These are phyloP conservation scores for Trichomonascaceae sp. DNA, from an alignment of 1,139 yeast genomes.

Conservation along the genomic window DNA sequence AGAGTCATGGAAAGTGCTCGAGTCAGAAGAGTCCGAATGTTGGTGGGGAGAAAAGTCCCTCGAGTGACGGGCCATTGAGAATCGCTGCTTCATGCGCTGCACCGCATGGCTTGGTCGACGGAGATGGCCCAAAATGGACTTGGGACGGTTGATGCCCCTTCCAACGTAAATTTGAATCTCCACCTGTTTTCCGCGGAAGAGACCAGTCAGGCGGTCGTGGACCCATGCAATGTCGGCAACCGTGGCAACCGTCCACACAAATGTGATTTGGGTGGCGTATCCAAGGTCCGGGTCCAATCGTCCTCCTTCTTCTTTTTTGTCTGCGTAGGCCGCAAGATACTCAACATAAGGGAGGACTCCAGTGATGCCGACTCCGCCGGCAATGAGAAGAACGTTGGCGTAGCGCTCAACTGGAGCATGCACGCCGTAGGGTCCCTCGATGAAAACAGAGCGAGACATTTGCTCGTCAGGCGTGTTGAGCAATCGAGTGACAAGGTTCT, in stretches of 20 bases:
- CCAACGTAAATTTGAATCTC: slow-evolving; percentile 15
- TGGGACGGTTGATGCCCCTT: background rate
- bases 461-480: slow-evolving; percentile 13
- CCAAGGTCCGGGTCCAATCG: too few relatives aligned
- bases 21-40: background rate
- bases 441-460: slow-evolving; percentile 24
- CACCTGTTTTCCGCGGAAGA: slow-evolving; percentile 12
- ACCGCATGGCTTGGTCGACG: background rate
- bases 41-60: background rate
- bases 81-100: background rate
- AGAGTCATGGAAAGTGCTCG: background rate
- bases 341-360: slow-evolving; percentile 32
- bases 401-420: slow-evolving; percentile 41
- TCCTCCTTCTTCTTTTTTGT: too few relatives aligned
- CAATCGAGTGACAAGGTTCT: slow-evolving; percentile 17
- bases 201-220: slow-evolving; percentile 14
- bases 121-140: too few relatives aligned
- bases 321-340: slow-evolving; percentile 12
- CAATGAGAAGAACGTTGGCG: slow-evolving; percentile 41
- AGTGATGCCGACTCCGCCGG: slow-evolving; percentile 72
- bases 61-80: background rate
- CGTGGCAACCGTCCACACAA: slow-evolving; percentile 19
- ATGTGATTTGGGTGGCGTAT: slow-evolving; percentile 12
- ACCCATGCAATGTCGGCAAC: slow-evolving; percentile 17
- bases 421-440: slow-evolving; percentile 59